A percentile compares a stretch with the other conserved stretches of the same genome.
phyloP scores from a whole-genome alignment of 2,329 filamentous ascomycete species.

The Volutella citrinella region DNA sequence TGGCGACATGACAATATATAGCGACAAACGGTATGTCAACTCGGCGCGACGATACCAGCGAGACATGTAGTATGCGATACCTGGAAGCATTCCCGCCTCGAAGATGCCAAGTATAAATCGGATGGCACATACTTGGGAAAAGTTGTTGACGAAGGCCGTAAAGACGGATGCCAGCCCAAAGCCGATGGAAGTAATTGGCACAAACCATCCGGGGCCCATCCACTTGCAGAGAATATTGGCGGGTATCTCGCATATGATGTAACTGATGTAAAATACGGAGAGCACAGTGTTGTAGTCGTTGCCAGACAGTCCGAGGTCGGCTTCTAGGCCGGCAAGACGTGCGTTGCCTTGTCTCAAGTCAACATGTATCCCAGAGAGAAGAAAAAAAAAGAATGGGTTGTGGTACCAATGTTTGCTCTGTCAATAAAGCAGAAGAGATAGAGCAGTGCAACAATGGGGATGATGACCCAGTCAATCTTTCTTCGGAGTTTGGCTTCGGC shows the following conservation, averaged over 20 bases:
- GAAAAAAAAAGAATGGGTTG: background rate
- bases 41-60: slow-evolving; percentile 63
- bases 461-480: slow-evolving; percentile 57
- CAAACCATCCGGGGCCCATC: slow-evolving; percentile 63
- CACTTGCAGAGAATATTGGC: slow-evolving; percentile 61
- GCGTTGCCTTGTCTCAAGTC: slow-evolving; percentile 48
- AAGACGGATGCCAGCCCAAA: slow-evolving; percentile 60
- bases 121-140: slow-evolving; percentile 47
- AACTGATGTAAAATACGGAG: slow-evolving; percentile 62
- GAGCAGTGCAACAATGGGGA: slow-evolving; percentile 42
- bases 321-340: slow-evolving; percentile 52
- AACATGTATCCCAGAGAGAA: background rate
- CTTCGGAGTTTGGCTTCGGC: slow-evolving; percentile 35
- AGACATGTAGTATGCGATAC: slow-evolving; percentile 63
- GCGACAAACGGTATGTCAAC: slow-evolving; percentile 58
- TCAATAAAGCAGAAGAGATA: slow-evolving; percentile 1
- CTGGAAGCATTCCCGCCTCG: slow-evolving; percentile 63
- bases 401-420: background rate
- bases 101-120: slow-evolving; percentile 60
- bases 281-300: slow-evolving; percentile 63
- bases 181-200: slow-evolving; percentile 52
- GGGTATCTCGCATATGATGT: slow-evolving; percentile 65
- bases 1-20: slow-evolving; percentile 65
- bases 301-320: slow-evolving; percentile 49
- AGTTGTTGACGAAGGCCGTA: slow-evolving; percentile 57